Percentiles rank a stretch among this genome's conserved stretches.
Conservation (phyloP, 371 early-diverging fungal genomes). For the Mortierella sp. region DNA sequence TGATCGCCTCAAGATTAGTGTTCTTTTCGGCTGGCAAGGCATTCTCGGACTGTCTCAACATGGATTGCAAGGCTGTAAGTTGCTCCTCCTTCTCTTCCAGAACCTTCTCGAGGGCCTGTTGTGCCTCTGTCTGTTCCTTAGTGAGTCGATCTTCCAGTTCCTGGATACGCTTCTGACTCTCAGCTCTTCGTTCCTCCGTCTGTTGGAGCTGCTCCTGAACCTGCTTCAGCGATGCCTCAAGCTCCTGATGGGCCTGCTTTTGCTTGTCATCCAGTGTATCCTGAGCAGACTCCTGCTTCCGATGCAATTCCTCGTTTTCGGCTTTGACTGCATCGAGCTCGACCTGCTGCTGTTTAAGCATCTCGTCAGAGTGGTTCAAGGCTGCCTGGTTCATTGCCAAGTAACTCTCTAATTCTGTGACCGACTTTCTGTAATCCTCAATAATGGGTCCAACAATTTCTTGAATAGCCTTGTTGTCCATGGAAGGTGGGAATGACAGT, state of each 20-base stretch:
- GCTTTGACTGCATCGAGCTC: constrained; percentile 23
- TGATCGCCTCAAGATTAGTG: constrained; percentile 11
- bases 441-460: constrained; percentile 76
- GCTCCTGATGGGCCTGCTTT: constrained; percentile 18
- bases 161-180: constrained; percentile 24
- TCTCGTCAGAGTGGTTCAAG: constrained; percentile 60
- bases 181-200: constrained; percentile 19
- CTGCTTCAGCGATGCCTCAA: constrained; percentile 13
- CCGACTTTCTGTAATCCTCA: constrained; percentile 75
- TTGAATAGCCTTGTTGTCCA: constrained; percentile 56
- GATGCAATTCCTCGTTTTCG: constrained; percentile 19
- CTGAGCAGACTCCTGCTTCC: constrained; percentile 4
- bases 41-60: too few species aligned
- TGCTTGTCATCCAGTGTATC: not conserved
- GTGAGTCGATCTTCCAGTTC: constrained; percentile 32
- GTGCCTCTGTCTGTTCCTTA: constrained; percentile 17
- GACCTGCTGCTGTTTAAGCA: constrained; percentile 62
- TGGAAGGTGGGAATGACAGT: constrained; percentile 12
- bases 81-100: constrained; percentile 22
- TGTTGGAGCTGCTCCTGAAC: constrained; percentile 30
- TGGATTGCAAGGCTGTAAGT: constrained; percentile 18
- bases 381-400: constrained; percentile 66
- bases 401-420: constrained; percentile 66
- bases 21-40: too few species aligned
- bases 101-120: constrained; percentile 18